These are phyloP conservation scores for Prunus yedoensis DNA, from an alignment of 331 rosid genomes.

Conservation along the genomic window DNA sequence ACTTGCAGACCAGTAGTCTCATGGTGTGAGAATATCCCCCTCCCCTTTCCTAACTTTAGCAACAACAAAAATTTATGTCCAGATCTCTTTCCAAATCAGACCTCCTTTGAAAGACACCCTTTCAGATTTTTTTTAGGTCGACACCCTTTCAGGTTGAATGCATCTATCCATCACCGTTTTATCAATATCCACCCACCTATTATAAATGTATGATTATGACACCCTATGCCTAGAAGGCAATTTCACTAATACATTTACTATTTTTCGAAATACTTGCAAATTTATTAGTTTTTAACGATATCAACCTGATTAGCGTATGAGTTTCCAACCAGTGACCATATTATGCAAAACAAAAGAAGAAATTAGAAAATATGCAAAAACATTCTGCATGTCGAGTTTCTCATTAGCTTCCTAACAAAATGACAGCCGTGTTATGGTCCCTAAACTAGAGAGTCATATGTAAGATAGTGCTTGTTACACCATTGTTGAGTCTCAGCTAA, in stretches of 20 bases:
- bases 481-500: slow-evolving; percentile 9
- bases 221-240: background rate
- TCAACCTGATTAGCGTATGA: background rate
- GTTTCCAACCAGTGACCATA: background rate
- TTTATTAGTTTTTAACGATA: background rate
- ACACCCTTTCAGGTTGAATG: slow-evolving; percentile 5
- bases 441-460: slow-evolving; percentile 4
- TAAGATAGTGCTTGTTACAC: background rate
- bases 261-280: background rate
- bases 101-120: background rate
- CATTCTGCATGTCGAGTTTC: background rate
- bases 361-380: background rate
- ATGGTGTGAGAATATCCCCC: too few relatives aligned
- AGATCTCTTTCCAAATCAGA: slow-evolving; percentile 1
- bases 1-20: too few relatives aligned
- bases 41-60: too few relatives aligned
- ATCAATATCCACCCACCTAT: background rate
- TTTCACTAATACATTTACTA: background rate
- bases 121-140: background rate
- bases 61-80: too few relatives aligned
- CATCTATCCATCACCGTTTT: slow-evolving; percentile 1
- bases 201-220: slow-evolving; percentile 4
- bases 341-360: background rate
- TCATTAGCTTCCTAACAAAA: slow-evolving; percentile 3
- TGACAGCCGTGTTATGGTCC: slow-evolving; percentile 2